Evolutionary conservation across 371 early-diverging fungal genomes (phyloP).

Genomic region (Mucor velutinosus): DNA sequence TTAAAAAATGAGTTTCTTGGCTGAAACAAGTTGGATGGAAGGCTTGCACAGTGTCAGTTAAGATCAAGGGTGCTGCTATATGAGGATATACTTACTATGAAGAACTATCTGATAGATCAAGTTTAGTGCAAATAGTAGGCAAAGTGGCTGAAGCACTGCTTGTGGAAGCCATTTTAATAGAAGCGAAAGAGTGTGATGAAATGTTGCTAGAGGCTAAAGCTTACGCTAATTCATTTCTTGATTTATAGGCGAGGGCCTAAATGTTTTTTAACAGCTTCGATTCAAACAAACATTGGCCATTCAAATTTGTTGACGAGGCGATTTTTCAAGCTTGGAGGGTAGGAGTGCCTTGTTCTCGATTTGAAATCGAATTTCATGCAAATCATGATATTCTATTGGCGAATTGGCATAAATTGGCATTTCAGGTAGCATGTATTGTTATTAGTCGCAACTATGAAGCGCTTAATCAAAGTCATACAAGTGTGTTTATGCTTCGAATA

Average conservation of each 20-base stretch:
- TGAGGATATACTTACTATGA: constrained; percentile 12
- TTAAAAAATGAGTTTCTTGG: constrained; percentile 10
- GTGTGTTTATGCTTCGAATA: too few relatives aligned
- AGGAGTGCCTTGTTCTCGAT: neutral
- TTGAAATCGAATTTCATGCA: neutral
- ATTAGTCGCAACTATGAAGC: too few relatives aligned
- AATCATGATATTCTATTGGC: neutral
- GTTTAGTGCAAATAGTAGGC: neutral
- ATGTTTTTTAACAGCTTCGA: neutral
- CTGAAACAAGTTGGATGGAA: constrained; percentile 20
- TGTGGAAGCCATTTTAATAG: neutral
- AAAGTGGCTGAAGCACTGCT: neutral
- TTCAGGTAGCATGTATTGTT: too few relatives aligned
- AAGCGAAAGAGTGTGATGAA: neutral
- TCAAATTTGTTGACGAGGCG: neutral
- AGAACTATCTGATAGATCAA: constrained; percentile 24
- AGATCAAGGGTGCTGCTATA: neutral
- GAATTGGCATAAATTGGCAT: neutral
- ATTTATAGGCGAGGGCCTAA: neutral
- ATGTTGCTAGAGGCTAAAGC: neutral
- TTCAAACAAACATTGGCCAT: neutral
- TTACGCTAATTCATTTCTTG: neutral
- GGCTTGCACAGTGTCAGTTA: constrained; percentile 1
- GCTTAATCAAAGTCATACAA: too few relatives aligned
- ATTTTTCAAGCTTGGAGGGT: neutral